Evolutionary conservation across 179 eudicot species (phyloP), one percentile per base, ranked within the genome.

Genomic region (Amaranthus tricolor): DNA sequence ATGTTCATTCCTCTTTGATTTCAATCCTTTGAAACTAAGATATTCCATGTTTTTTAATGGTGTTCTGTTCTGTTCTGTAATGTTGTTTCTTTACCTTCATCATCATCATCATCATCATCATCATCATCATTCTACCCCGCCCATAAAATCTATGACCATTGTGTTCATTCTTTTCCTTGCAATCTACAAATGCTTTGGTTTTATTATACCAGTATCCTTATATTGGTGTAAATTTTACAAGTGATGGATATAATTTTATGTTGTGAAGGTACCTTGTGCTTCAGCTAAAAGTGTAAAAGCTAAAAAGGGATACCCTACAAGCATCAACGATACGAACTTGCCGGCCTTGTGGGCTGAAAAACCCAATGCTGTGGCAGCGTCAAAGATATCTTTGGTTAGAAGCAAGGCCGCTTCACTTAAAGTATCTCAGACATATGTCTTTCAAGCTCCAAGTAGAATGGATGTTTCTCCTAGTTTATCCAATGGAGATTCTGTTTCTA

Each of bases 381-480:
- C 43, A 31, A 83, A 77, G 74, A n/a, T 85, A 21, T 70, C 81
- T 82, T 66, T 71, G n/a, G 52, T 74, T 40, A 84, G 80, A 69
- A 77, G 74, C 49, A 85, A 62, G 82, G 17, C 80, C 21, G 16
- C 68, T 55, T 66, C 76, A 40, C 72, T 72, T 6, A 77, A 75
- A 73, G 62, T 19, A 20, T 14, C 74, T 58, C 78, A 52, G 9
- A 16, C 31, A 45, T 43, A 11, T 69, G 62, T 64, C 73, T 79
- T 75, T 43, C 80, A 83, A 59, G 80, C 77, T 73, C 66, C 84
- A 8, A 47, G 79, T 71, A 71, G 72, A 78, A 82, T 84, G 88
- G 89, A 86, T 61, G 69, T 85, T 6, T 90, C 89, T 72, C 91
- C 94, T 9, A 58, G 81, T 76, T 80, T 82, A 48, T 88, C 93